Percentiles rank a stretch among this genome's conserved stretches.
Evolutionary conservation across 805 yeast species (phyloP).

Genomic region (Yarrowia bubula): DNA sequence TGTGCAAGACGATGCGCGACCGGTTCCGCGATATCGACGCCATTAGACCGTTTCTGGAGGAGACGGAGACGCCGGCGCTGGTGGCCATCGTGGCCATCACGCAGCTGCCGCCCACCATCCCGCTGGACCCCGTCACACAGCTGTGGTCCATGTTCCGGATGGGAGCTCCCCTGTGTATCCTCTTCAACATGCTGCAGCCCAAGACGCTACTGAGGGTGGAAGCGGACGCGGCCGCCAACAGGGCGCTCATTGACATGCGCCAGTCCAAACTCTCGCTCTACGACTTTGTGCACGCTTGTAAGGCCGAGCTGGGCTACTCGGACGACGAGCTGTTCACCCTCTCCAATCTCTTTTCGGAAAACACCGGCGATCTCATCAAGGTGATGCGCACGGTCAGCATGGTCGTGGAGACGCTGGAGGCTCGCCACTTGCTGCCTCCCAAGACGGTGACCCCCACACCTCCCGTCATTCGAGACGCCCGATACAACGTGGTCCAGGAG

Average conservation of each 20-base stretch:
- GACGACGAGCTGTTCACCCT: conserved; percentile 87
- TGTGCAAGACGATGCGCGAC: conserved; percentile 56
- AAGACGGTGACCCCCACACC: conserved; percentile 36
- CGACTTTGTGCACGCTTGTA: conserved; percentile 84
- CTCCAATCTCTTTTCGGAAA: conserved; percentile 81
- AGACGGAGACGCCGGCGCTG: conserved; percentile 38
- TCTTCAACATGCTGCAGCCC: conserved; percentile 70
- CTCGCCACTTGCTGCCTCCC: conserved; percentile 29
- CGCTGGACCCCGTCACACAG: conserved; percentile 88
- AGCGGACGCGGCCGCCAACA: conserved; percentile 14
- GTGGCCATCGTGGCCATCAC: conserved; percentile 58
- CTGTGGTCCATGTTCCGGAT: conserved; percentile 84
- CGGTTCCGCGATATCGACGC: conserved; percentile 61
- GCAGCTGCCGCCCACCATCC: conserved; percentile 55
- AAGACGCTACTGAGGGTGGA: conserved; percentile 42
- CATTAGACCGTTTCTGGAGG: conserved; percentile 58
- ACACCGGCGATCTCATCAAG: conserved; percentile 71
- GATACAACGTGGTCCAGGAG: conserved; percentile 79
- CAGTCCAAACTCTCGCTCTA: conserved; percentile 85
- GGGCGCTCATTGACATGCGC: conserved; percentile 71
- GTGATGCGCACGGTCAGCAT: conserved; percentile 62
- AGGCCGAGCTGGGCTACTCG: conserved; percentile 65
- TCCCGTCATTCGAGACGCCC: conserved; percentile 49
- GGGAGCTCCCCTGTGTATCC: conserved; percentile 86
- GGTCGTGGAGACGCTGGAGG: conserved; percentile 51